Percentiles rank a stretch among this genome's conserved stretches.
Conservation (phyloP, 2,329 filamentous ascomycete species). For the Cercospora beticola region DNA sequence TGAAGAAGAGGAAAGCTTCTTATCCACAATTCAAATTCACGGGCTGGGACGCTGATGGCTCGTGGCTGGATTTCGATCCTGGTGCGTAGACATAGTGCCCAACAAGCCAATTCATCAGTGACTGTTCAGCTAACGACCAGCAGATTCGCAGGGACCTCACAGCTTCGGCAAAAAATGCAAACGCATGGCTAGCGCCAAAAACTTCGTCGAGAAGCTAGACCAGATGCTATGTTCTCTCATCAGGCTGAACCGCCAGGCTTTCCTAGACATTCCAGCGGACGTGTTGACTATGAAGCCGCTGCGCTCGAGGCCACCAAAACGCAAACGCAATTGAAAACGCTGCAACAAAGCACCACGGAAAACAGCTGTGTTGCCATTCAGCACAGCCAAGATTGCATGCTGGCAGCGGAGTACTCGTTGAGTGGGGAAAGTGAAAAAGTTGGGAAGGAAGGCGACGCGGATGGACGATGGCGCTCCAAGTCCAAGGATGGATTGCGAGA, state of each 20-base stretch:
- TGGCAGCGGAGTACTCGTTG: background rate
- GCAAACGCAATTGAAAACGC: background rate
- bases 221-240: background rate
- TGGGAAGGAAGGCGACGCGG: background rate
- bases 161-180: background rate
- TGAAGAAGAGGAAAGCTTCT: background rate
- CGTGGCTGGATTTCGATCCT: background rate
- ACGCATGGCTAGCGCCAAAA: background rate
- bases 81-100: background rate
- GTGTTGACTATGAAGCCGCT: background rate
- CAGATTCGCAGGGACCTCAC: background rate
- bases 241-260: background rate
- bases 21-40: background rate
- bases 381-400: background rate
- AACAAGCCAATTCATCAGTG: background rate
- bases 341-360: background rate
- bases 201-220: background rate
- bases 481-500: background rate
- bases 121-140: background rate
- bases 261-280: background rate
- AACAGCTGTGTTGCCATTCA: background rate
- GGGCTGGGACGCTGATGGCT: background rate
- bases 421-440: background rate
- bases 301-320: background rate
- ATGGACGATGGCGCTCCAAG: background rate